Evolutionary conservation across 306 rosid species (phyloP), one percentile per base, ranked within the genome.

Genomic region (Prunus padus): DNA sequence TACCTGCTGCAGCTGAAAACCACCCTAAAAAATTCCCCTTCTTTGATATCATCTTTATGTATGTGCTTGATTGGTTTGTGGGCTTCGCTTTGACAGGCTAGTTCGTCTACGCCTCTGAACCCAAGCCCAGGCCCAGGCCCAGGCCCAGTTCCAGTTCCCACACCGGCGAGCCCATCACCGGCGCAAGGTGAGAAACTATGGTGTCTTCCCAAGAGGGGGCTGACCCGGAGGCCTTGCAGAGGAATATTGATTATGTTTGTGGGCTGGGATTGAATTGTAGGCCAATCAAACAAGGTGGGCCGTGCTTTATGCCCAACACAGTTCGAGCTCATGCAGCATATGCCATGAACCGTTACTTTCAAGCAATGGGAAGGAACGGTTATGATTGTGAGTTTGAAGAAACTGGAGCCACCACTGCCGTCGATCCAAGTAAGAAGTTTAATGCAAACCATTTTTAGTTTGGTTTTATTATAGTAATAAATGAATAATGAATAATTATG

Each of bases 281-380:
- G 33, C 88, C 86, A 0, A 79, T 81, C 8, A 85, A 83, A 47
- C 83, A 82, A 75, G 81, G 79, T 22, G 83, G 89, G 44, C 56
- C 74, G 6, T 82, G 87, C 61, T 83, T 74, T 65, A 46, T 55
- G 44, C 96, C 98, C 2, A 23, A 89, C 74, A 86, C 87, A 0
- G 78, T 91, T 7, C 68, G 85, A 49, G 86, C 94, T 49, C 97
- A 93, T 26, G 94, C 96, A 0, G 71, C 91, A 1, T 89, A 77
- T 30, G 96, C 91, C 51, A 93, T 89, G 96, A 89, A 89, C 60
- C 57, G 78, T 1, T 89, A 89, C 60, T 93, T 80, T 65, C 88
- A 77, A 65, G 66, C 71, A 12, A 82, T 22, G 76, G 84, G 86
- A 57, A 62, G 2, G 59, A 71, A 76, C 13, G 80, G 52, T 4